Percentiles rank a stretch among this genome's conserved stretches.
These are phyloP conservation scores for Rhizopus arrhizus DNA, from an alignment of 371 early-diverging fungal species.

Conservation along the genomic window DNA sequence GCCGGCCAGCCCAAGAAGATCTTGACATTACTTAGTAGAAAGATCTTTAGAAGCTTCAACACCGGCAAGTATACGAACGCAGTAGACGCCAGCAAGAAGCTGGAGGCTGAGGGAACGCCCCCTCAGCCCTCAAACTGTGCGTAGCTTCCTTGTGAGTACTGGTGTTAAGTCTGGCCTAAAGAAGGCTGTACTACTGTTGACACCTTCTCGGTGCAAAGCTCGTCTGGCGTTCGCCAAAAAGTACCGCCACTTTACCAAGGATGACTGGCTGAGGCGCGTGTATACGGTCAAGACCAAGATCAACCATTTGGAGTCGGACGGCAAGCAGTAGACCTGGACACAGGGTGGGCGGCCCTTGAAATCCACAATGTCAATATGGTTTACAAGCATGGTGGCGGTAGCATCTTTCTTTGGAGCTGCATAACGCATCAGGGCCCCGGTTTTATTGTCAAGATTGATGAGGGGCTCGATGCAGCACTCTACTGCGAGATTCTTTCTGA, in stretches of 20 bases:
- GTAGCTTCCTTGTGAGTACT: too few relatives aligned
- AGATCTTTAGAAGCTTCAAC: too few relatives aligned
- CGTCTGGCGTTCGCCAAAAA: too few relatives aligned
- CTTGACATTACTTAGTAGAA: too few relatives aligned
- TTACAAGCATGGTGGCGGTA: conserved; percentile 21
- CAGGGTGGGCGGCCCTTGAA: neutral
- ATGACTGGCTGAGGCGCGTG: conserved; percentile 24
- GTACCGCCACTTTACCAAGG: conserved; percentile 27
- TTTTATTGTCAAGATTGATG: conserved; percentile 18
- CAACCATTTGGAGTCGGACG: conserved; percentile 19
- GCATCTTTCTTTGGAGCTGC: conserved; percentile 26
- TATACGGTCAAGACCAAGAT: conserved; percentile 38
- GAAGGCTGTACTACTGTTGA: too few relatives aligned
- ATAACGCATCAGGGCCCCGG: conserved; percentile 15
- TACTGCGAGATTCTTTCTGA: conserved; percentile 27
- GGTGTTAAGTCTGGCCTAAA: too few relatives aligned
- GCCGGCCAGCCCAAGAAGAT: too few relatives aligned
- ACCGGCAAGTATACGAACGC: too few relatives aligned
- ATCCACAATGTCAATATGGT: neutral
- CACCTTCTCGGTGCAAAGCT: too few relatives aligned
- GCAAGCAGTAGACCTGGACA: conserved; percentile 6
- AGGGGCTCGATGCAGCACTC: conserved; percentile 24
- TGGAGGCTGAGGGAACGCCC: too few relatives aligned
- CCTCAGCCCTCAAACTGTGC: too few relatives aligned
- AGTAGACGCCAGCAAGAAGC: too few relatives aligned